phyloP scores from a whole-genome alignment of 148 eudicot species.

The Tetragonia tetragonoides region DNA sequence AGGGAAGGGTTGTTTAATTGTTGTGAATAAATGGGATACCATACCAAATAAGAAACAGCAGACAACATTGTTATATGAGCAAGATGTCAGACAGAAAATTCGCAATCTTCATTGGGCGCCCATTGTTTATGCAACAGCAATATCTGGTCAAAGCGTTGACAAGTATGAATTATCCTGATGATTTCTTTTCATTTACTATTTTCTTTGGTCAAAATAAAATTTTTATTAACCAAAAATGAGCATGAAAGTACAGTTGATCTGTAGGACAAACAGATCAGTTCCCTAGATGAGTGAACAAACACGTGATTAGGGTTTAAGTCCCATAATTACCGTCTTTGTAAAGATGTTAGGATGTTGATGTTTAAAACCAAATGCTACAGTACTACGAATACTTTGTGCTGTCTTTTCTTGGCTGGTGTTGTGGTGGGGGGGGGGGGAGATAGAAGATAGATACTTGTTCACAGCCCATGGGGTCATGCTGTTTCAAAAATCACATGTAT shows the following conservation, averaged over 20 bases:
- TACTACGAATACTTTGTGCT: background rate
- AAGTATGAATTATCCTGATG: slow-evolving; percentile 53
- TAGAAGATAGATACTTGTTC: background rate
- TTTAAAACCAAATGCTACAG: background rate
- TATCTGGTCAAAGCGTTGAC: slow-evolving; percentile 82
- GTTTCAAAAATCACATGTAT: background rate
- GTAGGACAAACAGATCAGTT: too few relatives aligned
- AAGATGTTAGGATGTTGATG: background rate
- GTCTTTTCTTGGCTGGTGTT: background rate
- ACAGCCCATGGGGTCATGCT: background rate
- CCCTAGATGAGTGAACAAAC: too few relatives aligned
- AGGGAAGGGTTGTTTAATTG: slow-evolving; percentile 95
- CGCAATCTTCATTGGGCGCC: slow-evolving; percentile 97
- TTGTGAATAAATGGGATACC: slow-evolving; percentile 99
- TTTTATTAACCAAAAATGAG: too few relatives aligned
- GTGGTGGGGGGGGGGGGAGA: background rate
- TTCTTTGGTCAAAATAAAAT: too few relatives aligned
- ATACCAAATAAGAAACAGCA: slow-evolving; percentile 91
- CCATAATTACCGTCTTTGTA: background rate
- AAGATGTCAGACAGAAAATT: slow-evolving; percentile 82
- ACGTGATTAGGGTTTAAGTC: background rate
- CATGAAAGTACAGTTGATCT: too few relatives aligned
- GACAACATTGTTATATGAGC: slow-evolving; percentile 71
- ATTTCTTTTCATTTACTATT: background rate
- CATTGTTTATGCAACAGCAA: slow-evolving; percentile 91